These are phyloP conservation scores for Ensete ventricosum DNA, from an alignment of 176 grass and related monocot genomes.

Conservation along the genomic window DNA sequence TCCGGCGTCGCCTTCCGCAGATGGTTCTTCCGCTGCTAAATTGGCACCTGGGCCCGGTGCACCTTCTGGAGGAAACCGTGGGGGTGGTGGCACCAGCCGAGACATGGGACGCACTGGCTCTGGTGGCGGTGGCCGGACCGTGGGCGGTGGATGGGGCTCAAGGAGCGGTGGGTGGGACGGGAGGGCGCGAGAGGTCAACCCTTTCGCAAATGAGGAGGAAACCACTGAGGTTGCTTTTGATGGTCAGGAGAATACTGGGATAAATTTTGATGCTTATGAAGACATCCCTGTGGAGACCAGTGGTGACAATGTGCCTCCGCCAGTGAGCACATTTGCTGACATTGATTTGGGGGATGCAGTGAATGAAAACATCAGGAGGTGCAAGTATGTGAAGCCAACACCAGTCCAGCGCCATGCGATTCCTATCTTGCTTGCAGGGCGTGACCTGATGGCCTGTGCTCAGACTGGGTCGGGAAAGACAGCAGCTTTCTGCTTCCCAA, in stretches of 20 bases:
- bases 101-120: constrained; percentile 1
- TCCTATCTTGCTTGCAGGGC: constrained; percentile 54
- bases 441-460: constrained; percentile 93
- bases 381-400: constrained; percentile 81
- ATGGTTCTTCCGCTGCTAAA: constrained; percentile 11
- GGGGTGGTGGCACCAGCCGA: constrained; percentile 20
- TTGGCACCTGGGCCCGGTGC: constrained; percentile 22
- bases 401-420: constrained; percentile 85
- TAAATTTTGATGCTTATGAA: constrained; percentile 94
- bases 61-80: constrained; percentile 25
- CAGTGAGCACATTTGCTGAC: constrained; percentile 74
- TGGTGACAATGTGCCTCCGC: constrained; percentile 59
- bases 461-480: constrained; percentile 94
- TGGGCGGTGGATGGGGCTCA: constrained; percentile 40
- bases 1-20: constrained; percentile 14
- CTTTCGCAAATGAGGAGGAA: constrained; percentile 47
- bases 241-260: constrained; percentile 39
- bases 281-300: constrained; percentile 88
- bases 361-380: constrained; percentile 82
- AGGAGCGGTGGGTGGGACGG: constrained; percentile 53
- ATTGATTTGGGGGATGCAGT: constrained; percentile 75
- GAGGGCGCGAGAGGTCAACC: constrained; percentile 68
- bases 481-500: constrained; percentile 76
- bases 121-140: constrained; percentile 19
- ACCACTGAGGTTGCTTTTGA: constrained; percentile 24